These are phyloP conservation scores for Populus nigra DNA, from an alignment of 345 rosid species.

Conservation along the genomic window DNA sequence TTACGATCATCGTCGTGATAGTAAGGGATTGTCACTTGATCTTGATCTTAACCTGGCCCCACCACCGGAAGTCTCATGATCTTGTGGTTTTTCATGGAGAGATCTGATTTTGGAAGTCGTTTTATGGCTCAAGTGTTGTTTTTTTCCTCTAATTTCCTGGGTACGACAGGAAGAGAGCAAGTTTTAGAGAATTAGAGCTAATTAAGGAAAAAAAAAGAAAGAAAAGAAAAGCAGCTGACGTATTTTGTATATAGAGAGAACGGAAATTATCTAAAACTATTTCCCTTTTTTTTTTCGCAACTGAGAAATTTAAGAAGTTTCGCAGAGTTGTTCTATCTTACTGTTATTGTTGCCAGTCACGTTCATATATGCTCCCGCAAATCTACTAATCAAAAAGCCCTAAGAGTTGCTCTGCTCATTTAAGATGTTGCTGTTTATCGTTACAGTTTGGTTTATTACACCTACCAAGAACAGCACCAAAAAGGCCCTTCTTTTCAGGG, in stretches of 20 bases:
- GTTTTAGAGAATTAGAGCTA: constrained; percentile 12
- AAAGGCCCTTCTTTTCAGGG: background rate
- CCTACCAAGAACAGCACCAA: background rate
- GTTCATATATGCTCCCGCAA: background rate
- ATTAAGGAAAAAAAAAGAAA: background rate
- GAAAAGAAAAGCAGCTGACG: constrained; percentile 21
- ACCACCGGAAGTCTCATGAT: constrained; percentile 57
- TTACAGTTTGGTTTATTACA: background rate
- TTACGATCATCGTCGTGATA: constrained; percentile 30
- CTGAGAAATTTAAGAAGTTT: constrained; percentile 22
- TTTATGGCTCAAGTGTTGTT: constrained; percentile 6
- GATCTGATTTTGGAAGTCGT: constrained; percentile 5
- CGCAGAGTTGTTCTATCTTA: background rate
- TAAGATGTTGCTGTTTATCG: background rate
- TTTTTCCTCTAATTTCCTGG: constrained; percentile 2
- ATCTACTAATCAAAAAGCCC: background rate
- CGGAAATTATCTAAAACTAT: background rate
- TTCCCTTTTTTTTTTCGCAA: constrained; percentile 24
- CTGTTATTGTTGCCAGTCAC: background rate
- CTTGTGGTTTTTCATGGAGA: constrained; percentile 12
- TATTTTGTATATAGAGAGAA: constrained; percentile 30
- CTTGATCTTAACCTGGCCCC: constrained; percentile 71
- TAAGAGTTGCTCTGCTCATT: too few species aligned
- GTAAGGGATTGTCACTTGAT: constrained; percentile 25
- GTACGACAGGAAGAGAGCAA: background rate